Conservation (phyloP, 345 rosid species). For the Brassica rapa region DNA sequence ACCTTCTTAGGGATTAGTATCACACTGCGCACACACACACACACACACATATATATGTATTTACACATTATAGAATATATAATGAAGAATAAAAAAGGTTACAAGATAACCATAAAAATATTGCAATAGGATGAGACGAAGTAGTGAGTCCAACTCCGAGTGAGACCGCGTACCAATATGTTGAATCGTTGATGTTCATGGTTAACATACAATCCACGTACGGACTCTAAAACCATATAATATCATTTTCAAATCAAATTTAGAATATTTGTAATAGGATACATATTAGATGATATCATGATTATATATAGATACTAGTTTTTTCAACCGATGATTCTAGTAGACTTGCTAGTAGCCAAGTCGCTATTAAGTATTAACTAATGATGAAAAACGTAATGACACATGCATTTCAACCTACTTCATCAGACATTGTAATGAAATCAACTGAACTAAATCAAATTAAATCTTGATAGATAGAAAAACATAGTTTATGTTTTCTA, state of each 20-base stretch:
- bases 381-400: background rate
- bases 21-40: background rate
- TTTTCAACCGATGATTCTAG: background rate
- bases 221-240: conserved; percentile 2
- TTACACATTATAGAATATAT: background rate
- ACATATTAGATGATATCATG: background rate
- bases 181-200: conserved; percentile 10
- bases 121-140: conserved; percentile 30
- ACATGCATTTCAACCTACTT: background rate
- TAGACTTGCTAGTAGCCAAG: background rate
- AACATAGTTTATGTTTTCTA: background rate
- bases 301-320: background rate
- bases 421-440: background rate
- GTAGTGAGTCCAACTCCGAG: conserved; percentile 24
- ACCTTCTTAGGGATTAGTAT: conserved; percentile 21
- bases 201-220: conserved; percentile 36
- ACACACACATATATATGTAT: no score
- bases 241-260: background rate
- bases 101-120: background rate
- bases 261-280: background rate
- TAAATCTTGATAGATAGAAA: background rate
- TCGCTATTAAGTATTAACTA: background rate
- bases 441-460: background rate
- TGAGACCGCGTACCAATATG: conserved; percentile 21
- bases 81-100: background rate